Evolutionary conservation across 768 basidiomycete species (phyloP).

Genomic region (Tremella mesenterica): DNA sequence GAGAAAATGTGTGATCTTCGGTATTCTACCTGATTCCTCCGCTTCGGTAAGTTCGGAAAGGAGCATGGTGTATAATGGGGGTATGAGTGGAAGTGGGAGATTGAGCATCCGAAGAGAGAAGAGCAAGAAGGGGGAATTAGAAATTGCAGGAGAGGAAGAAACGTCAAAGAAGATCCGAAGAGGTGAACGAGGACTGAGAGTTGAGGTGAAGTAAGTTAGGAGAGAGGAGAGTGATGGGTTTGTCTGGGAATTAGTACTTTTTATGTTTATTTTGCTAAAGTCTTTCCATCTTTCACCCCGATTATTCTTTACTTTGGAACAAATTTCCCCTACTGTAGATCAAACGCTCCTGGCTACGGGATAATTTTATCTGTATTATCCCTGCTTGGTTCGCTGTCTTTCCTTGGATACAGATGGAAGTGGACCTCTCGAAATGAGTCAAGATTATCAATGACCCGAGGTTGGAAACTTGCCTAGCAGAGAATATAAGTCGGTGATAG

Average conservation of each 20-base stretch:
- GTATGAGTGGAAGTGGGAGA: slow-evolving; percentile 87
- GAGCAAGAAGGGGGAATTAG: slow-evolving; percentile 66
- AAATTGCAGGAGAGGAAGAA: slow-evolving; percentile 27
- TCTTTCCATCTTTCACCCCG: neutral
- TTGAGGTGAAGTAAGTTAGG: slow-evolving; percentile 59
- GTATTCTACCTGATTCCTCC: slow-evolving; percentile 59
- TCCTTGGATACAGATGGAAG: too few relatives aligned
- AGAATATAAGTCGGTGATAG: neutral
- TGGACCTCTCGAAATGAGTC: too few relatives aligned
- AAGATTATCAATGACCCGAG: too few relatives aligned
- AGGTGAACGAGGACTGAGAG: slow-evolving; percentile 51
- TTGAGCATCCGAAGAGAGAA: slow-evolving; percentile 84
- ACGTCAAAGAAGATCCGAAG: slow-evolving; percentile 54
- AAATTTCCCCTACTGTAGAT: too few relatives aligned
- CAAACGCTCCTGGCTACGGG: too few relatives aligned
- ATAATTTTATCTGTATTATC: too few relatives aligned
- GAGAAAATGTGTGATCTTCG: slow-evolving; percentile 63
- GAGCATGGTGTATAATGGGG: slow-evolving; percentile 87
- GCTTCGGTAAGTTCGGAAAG: slow-evolving; percentile 66
- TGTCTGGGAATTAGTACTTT: slow-evolving; percentile 49
- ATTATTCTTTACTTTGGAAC: slow-evolving; percentile 2
- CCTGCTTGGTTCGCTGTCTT: too few relatives aligned
- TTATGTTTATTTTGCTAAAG: too few relatives aligned
- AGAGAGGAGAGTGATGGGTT: slow-evolving; percentile 64
- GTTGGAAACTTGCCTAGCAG: neutral